phyloP scores from a whole-genome alignment of 192 early-diverging fungal genomes.

The Coemansia sp. region DNA sequence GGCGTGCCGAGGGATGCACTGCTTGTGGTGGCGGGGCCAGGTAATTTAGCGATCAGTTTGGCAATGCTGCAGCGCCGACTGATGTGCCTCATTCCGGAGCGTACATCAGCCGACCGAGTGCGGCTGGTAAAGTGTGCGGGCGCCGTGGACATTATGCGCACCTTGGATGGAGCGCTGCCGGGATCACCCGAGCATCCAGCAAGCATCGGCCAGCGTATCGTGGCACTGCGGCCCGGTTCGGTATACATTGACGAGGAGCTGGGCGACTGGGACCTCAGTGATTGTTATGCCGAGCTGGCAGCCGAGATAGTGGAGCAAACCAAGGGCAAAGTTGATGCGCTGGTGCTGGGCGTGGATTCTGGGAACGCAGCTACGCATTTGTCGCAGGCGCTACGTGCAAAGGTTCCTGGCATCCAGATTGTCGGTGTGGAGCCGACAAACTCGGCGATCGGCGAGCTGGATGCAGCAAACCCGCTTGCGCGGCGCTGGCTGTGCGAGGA shows the following conservation, averaged over 20 bases:
- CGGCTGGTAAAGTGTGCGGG: slow-evolving; percentile 64
- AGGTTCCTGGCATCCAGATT: slow-evolving; percentile 57
- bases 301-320: slow-evolving; percentile 65
- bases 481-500: slow-evolving; percentile 70
- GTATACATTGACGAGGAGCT: slow-evolving; percentile 66
- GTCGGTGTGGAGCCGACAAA: slow-evolving; percentile 72
- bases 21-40: slow-evolving; percentile 69
- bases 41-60: slow-evolving; percentile 70
- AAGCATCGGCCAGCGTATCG: slow-evolving; percentile 61
- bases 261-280: slow-evolving; percentile 23
- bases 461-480: slow-evolving; percentile 25
- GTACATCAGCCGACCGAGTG: slow-evolving; percentile 70
- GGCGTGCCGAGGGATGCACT: slow-evolving; percentile 30
- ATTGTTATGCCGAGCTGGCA: slow-evolving; percentile 59
- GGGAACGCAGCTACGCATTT: slow-evolving; percentile 66
- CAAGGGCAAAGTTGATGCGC: slow-evolving; percentile 52
- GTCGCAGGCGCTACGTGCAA: slow-evolving; percentile 56
- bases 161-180: slow-evolving; percentile 64
- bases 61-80: slow-evolving; percentile 55
- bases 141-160: slow-evolving; percentile 66
- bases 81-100: slow-evolving; percentile 63
- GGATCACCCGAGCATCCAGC: slow-evolving; percentile 66
- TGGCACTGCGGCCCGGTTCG: slow-evolving; percentile 49
- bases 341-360: slow-evolving; percentile 72
- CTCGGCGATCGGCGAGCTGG: slow-evolving; percentile 52